These are phyloP conservation scores for Diplodia corticola DNA, from an alignment of 2,329 filamentous ascomycete genomes.

Conservation along the genomic window DNA sequence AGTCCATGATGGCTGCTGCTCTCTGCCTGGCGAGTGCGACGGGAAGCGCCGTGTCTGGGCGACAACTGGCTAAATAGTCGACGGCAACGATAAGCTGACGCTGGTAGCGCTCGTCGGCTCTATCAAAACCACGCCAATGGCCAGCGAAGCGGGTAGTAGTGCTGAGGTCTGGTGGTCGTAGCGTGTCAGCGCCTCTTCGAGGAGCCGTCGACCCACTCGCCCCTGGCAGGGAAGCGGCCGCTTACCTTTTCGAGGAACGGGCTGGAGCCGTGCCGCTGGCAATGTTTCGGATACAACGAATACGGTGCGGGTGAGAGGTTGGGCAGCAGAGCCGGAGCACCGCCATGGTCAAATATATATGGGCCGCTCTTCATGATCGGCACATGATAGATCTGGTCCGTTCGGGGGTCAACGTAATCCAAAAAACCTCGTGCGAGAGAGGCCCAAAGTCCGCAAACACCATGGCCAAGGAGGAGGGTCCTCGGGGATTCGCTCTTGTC, in stretches of 20 bases:
- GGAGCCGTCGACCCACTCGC: background rate
- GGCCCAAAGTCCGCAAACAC: background rate
- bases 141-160: background rate
- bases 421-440: background rate
- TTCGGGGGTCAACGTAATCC: background rate
- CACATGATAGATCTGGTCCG: background rate
- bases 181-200: background rate
- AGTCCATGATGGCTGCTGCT: background rate
- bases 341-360: background rate
- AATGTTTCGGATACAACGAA: no score
- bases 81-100: background rate
- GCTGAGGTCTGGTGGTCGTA: background rate
- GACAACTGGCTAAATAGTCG: background rate
- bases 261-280: no score
- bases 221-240: background rate
- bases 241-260: no score
- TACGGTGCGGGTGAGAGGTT: no score
- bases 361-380: no score
- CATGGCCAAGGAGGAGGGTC: background rate
- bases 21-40: background rate
- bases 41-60: background rate
- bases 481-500: background rate
- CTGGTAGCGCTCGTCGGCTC: background rate
- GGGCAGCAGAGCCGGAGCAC: background rate
- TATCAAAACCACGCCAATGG: background rate